Base-by-base conservation (phyloP, 2,329 filamentous ascomycete species). In the Westerdykella ornata region DNA sequence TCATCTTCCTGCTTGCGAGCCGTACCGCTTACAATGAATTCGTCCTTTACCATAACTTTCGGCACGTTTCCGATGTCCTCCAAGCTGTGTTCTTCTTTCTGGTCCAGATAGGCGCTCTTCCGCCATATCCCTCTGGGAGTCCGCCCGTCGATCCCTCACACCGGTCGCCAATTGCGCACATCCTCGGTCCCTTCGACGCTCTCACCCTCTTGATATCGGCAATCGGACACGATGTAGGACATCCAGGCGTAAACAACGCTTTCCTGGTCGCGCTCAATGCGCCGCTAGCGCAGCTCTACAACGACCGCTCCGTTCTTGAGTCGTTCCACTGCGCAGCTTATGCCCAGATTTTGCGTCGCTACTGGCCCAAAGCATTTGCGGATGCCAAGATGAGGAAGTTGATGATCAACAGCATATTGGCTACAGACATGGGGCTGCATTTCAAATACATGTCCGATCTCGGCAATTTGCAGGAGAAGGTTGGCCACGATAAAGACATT, bases 291-390 rank as follows among this genome's bases (percentile, higher is more conserved):
- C 89, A 96, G 64, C 74, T 97, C 12, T 98, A 97, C 71, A 97
- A 97, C 59, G 92, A 98, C 65, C 85, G 86, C 42, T 97, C 92
- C 1, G 92, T 98, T 13, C 75, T 98, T 29, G 92, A 98, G 67
- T 94, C 90, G 0, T 98, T 97, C 57, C 92, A 98, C 63, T 96
- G 92, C 60, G 92, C 92, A 1, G 92, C 92, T 2, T 98, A 90
- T 59, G 96, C 89, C 0, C 92, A 97, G 60, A 95, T 98, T 30
- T 77, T 98, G 32, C 84, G 90, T 37, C 80, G 88, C 37, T 83
- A 97, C 63, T 98, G 92, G 92, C 88, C 89, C 0, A 73, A 78
- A 3, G 84, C 84, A 2, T 94, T 94, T 53, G 76, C 83, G 48
- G 83, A 92, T 54, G 75, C 76, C 35, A 81, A 81, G 43, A 86